Conservation (phyloP, 192 early-diverging fungal species). For the Paraglomus brasilianum region DNA sequence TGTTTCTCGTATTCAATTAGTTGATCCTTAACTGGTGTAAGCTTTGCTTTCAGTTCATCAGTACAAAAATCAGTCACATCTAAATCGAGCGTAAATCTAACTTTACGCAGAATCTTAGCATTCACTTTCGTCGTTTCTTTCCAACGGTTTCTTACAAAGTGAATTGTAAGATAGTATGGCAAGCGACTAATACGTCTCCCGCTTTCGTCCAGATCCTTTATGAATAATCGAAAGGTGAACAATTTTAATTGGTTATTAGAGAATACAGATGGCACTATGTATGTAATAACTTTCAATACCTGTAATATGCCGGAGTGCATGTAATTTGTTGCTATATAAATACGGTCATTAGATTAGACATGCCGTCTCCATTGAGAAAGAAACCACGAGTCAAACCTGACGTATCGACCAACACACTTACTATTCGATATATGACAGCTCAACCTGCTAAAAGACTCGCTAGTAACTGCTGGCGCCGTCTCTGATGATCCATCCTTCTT, state of each 20-base stretch:
- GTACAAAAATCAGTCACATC: constrained; percentile 89
- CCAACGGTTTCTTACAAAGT: constrained; percentile 97
- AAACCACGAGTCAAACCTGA: not conserved
- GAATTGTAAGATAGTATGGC: constrained; percentile 84
- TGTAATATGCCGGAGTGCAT: constrained; percentile 68
- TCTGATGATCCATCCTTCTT: constrained; percentile 79
- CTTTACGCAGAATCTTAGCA: constrained; percentile 94
- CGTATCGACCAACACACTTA: constrained; percentile 29
- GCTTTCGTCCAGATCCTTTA: too few species aligned
- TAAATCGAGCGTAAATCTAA: constrained; percentile 91
- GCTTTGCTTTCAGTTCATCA: constrained; percentile 73
- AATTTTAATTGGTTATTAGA: too few species aligned
- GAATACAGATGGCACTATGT: too few species aligned
- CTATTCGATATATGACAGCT: constrained; percentile 62
- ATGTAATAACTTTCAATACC: constrained; percentile 30
- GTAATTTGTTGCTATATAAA: constrained; percentile 63
- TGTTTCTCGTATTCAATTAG: constrained; percentile 75
- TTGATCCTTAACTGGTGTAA: constrained; percentile 59
- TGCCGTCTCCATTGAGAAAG: not conserved
- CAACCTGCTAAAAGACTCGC: constrained; percentile 79
- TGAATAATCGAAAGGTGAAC: too few species aligned
- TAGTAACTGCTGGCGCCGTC: constrained; percentile 58
- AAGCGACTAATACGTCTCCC: constrained; percentile 73
- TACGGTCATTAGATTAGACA: not conserved
- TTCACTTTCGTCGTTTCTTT: constrained; percentile 73